phyloP scores from a whole-genome alignment of 1,139 yeast species.

The Yamadazyma kanchanaburiensis region DNA sequence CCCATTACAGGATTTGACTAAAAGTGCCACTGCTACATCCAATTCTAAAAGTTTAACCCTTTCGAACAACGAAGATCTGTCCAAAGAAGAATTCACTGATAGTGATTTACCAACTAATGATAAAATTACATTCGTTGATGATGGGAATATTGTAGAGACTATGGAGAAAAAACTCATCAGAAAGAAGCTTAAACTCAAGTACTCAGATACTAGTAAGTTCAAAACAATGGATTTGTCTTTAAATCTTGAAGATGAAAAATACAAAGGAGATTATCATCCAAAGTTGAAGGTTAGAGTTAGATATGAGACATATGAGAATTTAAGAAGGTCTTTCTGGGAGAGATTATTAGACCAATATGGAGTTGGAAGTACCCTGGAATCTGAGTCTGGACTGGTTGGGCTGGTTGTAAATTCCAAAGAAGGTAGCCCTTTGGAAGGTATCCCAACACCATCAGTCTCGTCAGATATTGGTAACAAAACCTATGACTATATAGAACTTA shows the following conservation, averaged over 20 bases:
- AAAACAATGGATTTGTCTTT: constrained; percentile 40
- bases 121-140: constrained; percentile 19
- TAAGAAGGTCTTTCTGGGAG: constrained; percentile 71
- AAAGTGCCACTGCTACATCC: constrained; percentile 14
- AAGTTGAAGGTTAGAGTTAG: constrained; percentile 57
- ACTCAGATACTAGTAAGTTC: constrained; percentile 41
- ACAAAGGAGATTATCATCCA: constrained; percentile 46
- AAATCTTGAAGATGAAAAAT: constrained; percentile 29
- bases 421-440: no score
- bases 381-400: no score
- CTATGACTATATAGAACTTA: constrained; percentile 54
- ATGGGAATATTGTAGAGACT: constrained; percentile 28
- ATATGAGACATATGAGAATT: constrained; percentile 62
- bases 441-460: no score
- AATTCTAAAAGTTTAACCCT: constrained; percentile 6
- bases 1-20: constrained; percentile 46
- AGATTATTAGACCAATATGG: constrained; percentile 54
- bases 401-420: constrained; percentile 14
- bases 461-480: constrained; percentile 3
- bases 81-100: constrained; percentile 13
- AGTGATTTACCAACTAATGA: constrained; percentile 10
- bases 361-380: constrained; percentile 18
- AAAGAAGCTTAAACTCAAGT: constrained; percentile 23
- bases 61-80: constrained; percentile 2
- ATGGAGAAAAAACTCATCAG: constrained; percentile 25